These are phyloP conservation scores for Pistacia vera DNA, from an alignment of 345 rosid genomes.

Conservation along the genomic window DNA sequence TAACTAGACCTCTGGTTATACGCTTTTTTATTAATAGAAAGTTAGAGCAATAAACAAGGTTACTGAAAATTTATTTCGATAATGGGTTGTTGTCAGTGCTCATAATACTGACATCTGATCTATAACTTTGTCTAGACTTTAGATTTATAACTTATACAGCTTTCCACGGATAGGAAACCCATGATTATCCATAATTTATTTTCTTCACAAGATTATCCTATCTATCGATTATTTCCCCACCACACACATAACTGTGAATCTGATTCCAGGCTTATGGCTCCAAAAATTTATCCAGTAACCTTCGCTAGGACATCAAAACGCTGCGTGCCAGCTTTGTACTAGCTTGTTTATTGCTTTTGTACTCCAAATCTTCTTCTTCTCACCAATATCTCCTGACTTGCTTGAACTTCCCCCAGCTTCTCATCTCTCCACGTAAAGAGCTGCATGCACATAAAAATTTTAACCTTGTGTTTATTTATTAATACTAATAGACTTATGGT, in stretches of 20 bases:
- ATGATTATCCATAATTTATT: no score
- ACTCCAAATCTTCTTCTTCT: constrained; percentile 41
- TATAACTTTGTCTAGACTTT: no score
- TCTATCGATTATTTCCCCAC: background rate
- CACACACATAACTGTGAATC: background rate
- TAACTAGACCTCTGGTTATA: no score
- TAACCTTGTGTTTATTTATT: background rate
- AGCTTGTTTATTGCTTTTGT: constrained; percentile 30
- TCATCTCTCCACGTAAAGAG: constrained; percentile 31
- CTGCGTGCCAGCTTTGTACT: constrained; percentile 21
- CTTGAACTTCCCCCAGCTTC: constrained; percentile 27
- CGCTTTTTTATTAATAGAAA: no score
- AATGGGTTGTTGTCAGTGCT: no score
- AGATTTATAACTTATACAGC: no score
- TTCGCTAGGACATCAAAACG: background rate
- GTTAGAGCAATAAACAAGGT: no score
- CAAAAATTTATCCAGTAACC: background rate
- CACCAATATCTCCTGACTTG: constrained; percentile 43
- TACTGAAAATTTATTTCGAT: no score
- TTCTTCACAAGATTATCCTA: background rate
- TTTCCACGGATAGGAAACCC: no score
- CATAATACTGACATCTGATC: no score
- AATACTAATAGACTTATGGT: no score
- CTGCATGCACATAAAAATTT: background rate
- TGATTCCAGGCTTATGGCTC: constrained; percentile 5